Evolutionary conservation across 139 green algal genomes (phyloP).

Genomic region (Picochlorum sp.): DNA sequence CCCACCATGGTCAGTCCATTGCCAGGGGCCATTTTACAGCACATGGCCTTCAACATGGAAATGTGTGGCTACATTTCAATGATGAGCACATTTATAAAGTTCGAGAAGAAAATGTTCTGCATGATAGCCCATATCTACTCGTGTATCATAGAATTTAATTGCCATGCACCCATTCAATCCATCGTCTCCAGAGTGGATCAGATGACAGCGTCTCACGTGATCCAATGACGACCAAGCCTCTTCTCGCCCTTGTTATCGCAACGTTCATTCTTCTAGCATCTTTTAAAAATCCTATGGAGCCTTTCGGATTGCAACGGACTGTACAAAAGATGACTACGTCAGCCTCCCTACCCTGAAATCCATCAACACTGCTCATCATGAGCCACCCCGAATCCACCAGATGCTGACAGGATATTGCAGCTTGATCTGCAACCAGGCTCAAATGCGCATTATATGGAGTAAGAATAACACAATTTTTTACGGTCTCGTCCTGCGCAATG

Average conservation of each 20-base stretch:
- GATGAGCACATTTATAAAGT: constrained; percentile 54
- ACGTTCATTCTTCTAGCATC: constrained; percentile 86
- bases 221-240: constrained; percentile 68
- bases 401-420: background rate
- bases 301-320: constrained; percentile 65
- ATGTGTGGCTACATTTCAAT: constrained; percentile 66
- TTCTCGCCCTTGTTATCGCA: constrained; percentile 70
- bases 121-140: constrained; percentile 59
- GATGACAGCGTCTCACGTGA: background rate
- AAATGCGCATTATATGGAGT: constrained; percentile 74
- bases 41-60: constrained; percentile 57
- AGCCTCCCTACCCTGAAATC: constrained; percentile 83
- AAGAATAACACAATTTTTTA: constrained; percentile 57
- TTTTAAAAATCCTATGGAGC: constrained; percentile 71
- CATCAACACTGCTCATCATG: constrained; percentile 28
- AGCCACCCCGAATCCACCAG: constrained; percentile 4
- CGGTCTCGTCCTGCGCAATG: constrained; percentile 20
- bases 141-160: constrained; percentile 50
- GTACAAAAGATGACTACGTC: constrained; percentile 83
- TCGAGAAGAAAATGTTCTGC: constrained; percentile 32
- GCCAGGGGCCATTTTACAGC: constrained; percentile 66
- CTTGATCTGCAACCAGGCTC: constrained; percentile 4
- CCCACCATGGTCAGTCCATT: constrained; percentile 55
- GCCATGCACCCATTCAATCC: constrained; percentile 29
- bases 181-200: constrained; percentile 32